phyloP scores from a whole-genome alignment of 768 basidiomycete species.

The Trametes cubensis region DNA sequence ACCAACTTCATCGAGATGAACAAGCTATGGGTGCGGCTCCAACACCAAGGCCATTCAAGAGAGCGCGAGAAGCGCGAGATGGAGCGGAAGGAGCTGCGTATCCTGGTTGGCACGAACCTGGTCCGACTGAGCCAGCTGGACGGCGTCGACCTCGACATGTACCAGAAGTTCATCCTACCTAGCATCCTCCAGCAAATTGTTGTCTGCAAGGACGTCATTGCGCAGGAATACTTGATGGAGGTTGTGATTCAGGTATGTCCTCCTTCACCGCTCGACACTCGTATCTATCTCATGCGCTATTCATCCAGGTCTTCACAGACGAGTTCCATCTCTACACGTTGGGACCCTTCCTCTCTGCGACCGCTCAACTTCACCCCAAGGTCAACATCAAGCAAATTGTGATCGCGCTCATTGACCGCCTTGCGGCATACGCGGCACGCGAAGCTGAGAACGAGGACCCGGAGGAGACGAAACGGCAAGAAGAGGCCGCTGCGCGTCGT shows the following conservation, averaged over 20 bases:
- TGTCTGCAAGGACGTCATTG: conserved; percentile 97
- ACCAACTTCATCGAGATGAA: conserved; percentile 99
- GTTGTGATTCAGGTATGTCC: conserved; percentile 89
- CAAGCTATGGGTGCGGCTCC: conserved; percentile 98
- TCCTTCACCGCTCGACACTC: not conserved
- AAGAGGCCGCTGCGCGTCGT: conserved; percentile 88
- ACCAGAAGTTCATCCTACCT: conserved; percentile 82
- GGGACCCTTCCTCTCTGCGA: conserved; percentile 95
- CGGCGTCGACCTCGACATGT: conserved; percentile 94
- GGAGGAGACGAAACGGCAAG: conserved; percentile 89
- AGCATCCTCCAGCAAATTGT: conserved; percentile 96
- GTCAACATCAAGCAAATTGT: conserved; percentile 99
- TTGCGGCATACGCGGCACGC: conserved; percentile 94
- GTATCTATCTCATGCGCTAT: not conserved
- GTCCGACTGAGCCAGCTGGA: conserved; percentile 95
- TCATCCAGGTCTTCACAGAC: conserved; percentile 87
- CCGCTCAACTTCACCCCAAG: conserved; percentile 94
- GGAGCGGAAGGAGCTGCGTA: conserved; percentile 92
- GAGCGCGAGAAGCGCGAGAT: conserved; percentile 97
- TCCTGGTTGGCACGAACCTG: conserved; percentile 96
- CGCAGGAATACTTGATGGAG: conserved; percentile 99
- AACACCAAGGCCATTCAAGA: conserved; percentile 96
- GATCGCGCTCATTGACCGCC: conserved; percentile 93
- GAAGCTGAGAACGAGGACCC: conserved; percentile 97
- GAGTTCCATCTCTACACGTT: conserved; percentile 97